Evolutionary conservation across 768 basidiomycete species (phyloP).

Genomic region (Termitomyces sp.): DNA sequence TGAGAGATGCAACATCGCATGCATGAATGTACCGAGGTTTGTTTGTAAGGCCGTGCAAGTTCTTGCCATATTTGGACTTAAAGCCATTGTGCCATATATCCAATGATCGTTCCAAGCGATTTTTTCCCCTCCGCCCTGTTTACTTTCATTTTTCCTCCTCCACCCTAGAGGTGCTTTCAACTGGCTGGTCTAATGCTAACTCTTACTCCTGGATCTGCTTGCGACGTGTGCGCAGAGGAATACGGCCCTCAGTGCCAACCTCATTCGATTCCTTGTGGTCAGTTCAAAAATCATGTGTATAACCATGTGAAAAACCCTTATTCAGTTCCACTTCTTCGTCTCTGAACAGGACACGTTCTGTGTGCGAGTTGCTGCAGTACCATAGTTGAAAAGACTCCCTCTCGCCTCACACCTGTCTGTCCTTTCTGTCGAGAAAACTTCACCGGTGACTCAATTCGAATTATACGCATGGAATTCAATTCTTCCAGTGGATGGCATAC

Average conservation of each 20-base stretch:
- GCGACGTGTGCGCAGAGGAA: constrained; percentile 89
- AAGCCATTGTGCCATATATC: constrained; percentile 43
- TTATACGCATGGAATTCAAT: constrained; percentile 76
- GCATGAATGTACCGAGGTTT: constrained; percentile 18
- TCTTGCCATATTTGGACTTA: constrained; percentile 26
- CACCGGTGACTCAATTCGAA: constrained; percentile 56
- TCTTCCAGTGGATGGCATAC: constrained; percentile 60
- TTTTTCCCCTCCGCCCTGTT: constrained; percentile 43
- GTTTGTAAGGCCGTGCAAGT: constrained; percentile 19
- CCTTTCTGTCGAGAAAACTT: constrained; percentile 83
- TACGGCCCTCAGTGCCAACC: constrained; percentile 69
- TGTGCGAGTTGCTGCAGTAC: constrained; percentile 73
- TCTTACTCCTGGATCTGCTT: constrained; percentile 73
- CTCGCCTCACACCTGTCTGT: constrained; percentile 67
- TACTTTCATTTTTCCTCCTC: constrained; percentile 29
- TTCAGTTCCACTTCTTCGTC: constrained; percentile 13
- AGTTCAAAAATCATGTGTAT: constrained; percentile 23
- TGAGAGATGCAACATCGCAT: constrained; percentile 15
- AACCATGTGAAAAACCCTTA: constrained; percentile 19
- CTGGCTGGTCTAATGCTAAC: constrained; percentile 66
- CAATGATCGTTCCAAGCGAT: constrained; percentile 34
- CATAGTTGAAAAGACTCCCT: constrained; percentile 76
- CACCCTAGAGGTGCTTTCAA: constrained; percentile 35
- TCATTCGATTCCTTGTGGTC: constrained; percentile 80
- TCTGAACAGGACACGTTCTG: constrained; percentile 64